These are phyloP conservation scores for Phytophthora constricta DNA, from an alignment of 352 stramenopile species.

Conservation along the genomic window DNA sequence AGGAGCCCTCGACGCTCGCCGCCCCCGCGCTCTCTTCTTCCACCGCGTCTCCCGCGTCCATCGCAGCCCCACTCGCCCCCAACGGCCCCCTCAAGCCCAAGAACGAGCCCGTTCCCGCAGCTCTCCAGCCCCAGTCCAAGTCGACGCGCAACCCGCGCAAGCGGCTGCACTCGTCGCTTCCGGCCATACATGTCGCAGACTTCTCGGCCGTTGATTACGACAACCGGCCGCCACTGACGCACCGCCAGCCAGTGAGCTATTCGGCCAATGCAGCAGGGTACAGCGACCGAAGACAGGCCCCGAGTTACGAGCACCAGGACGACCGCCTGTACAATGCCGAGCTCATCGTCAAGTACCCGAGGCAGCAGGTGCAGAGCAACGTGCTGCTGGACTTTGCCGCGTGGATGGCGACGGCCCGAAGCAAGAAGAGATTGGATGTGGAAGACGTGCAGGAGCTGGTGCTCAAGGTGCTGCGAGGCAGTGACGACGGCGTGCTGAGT, in stretches of 20 bases:
- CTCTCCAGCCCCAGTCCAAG: conserved; percentile 7
- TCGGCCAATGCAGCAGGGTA: conserved; percentile 10
- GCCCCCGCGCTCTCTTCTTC: neutral
- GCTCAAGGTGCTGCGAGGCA: conserved; percentile 46
- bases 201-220: conserved; percentile 16
- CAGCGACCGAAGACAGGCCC: conserved; percentile 18
- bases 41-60: neutral
- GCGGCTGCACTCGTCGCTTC: conserved; percentile 24
- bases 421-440: conserved; percentile 54
- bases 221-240: conserved; percentile 19
- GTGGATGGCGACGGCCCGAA: conserved; percentile 67
- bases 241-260: conserved; percentile 28
- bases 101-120: conserved; percentile 7
- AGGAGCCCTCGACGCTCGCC: conserved; percentile 40
- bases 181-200: conserved; percentile 1
- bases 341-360: conserved; percentile 71
- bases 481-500: conserved; percentile 34
- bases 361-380: conserved; percentile 64
- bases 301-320: conserved; percentile 35
- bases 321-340: conserved; percentile 61
- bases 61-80: neutral
- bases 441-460: conserved; percentile 73
- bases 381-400: conserved; percentile 74
- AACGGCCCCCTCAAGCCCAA: conserved; percentile 3
- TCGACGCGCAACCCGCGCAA: conserved; percentile 27